Evolutionary conservation across 305 asterid species (phyloP), one percentile per base, ranked within the genome.

Genomic region (Coffea humblotiana): DNA sequence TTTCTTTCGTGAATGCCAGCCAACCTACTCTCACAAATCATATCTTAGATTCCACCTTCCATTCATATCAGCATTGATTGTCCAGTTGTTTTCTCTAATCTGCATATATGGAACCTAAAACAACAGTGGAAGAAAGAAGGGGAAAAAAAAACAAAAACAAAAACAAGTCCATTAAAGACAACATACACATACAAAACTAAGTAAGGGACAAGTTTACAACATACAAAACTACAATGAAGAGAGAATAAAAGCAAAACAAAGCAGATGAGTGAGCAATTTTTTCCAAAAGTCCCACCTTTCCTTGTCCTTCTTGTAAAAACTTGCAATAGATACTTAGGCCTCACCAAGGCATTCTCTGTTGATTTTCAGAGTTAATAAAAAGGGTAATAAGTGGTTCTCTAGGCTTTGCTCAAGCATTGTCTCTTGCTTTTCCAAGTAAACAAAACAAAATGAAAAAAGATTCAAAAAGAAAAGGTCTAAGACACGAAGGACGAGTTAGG

Each of bases 31-130:
- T 91, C 89, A 93, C 72, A 93, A 86, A 86, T 86, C 84, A 74
- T 93, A 95, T 83, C 91, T 89, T 78, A 95, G 85, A 73, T 89
- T 90, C 99, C 98, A 95, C 83, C 86, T 89, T 47, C 95, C 87
- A 35, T 86, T 84, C 43, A 83, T 82, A 82, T 93, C 92, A 2
- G 88, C 84, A 83, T 91, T 91, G 56, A 93, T 78, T 4, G 98
- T 92, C 97, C 98, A 95, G 80, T 93, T 95, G 81, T 92, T 92
- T 90, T 95, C 98, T 47, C 92, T 90, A 77, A 95, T 84, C 93
- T 93, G 97, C 83, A 90, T 72, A 82, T 93, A 95, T 32, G 97
- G 89, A 72, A 86, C 81, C 97, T 93, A 92, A 79, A 84, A 83
- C 48, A 43, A 40, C 21, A 23, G 37, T 16, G 15, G 25, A 25